A percentile compares a stretch with the other conserved stretches of the same genome.
Conservation (phyloP, 345 rosid species). For the Cochlearia excelsa region DNA sequence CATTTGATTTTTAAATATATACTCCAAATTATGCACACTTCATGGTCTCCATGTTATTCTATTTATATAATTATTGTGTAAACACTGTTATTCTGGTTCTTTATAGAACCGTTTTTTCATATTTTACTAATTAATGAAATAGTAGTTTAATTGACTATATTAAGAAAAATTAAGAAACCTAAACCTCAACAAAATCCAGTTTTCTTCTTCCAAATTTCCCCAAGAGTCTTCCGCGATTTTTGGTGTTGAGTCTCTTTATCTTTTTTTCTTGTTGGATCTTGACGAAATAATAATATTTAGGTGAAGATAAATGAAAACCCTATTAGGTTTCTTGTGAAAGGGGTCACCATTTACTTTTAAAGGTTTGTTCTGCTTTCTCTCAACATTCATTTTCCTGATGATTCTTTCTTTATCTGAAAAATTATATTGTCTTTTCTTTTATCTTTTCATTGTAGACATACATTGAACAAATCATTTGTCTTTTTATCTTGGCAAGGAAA, state of each 20-base stretch:
- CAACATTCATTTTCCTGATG: not conserved
- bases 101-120: not conserved
- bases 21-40: too few relatives aligned
- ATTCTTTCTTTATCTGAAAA: not conserved
- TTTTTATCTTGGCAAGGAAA: not conserved
- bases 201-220: constrained; percentile 25
- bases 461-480: too few relatives aligned
- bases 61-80: too few relatives aligned
- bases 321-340: not conserved
- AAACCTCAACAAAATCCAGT: constrained; percentile 27
- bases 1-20: too few relatives aligned
- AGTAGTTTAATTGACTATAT: constrained; percentile 37
- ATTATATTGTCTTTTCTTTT: not conserved
- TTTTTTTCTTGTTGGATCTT: not conserved
- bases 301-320: not conserved
- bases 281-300: not conserved
- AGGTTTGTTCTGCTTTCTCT: not conserved
- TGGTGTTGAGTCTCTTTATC: constrained; percentile 9
- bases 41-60: too few relatives aligned
- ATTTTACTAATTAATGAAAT: not conserved
- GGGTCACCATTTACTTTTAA: not conserved
- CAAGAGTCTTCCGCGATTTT: constrained; percentile 2
- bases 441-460: too few relatives aligned
- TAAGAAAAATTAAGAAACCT: constrained; percentile 31
- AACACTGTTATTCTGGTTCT: too few relatives aligned